Evolutionary conservation across 2,329 filamentous ascomycete species (phyloP), one percentile per base, ranked within the genome.

Genomic region (Atkinsonella hypoxylon): DNA sequence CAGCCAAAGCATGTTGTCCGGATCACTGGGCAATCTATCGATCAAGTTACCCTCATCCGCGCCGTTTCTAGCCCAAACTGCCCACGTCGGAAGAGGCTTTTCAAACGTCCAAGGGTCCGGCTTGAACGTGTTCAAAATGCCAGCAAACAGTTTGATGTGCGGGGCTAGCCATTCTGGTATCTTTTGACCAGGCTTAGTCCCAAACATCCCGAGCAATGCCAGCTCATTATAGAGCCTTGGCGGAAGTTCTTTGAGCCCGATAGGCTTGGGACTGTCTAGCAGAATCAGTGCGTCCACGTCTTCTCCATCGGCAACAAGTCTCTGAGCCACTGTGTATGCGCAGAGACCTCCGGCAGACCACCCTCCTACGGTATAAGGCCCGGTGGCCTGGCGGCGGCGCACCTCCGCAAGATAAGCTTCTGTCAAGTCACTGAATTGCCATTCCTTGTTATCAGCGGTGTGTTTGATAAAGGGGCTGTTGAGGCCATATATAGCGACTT

Each of bases 271-370:
- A 0, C 81, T 72, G 59, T 87, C 83, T 46, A 87, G 78, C 48
- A 87, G 70, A 49, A 86, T 71, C 11, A 87, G 70, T 48, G 77
- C 69, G 5, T 78, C 75, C 4, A 85, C 79, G 17, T 61, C 61
- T 43, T 85, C 77, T 15, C 77, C 76, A 3, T 71, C 72, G 54
- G 74, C 72, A 52, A 73, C 73, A 15, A 87, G 71, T 55, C 83
- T 77, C 49, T 76, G 75, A 15, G 80, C 76, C 10, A 81, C 80
- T 57, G 85, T 81, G 59, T 79, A 87, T 41, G 84, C 83, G 53
- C 83, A 81, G 45, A 87, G 82, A 36, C 85, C 85, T 26, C 85
- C 86, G 1, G 83, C 85, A n/a, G 80, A 86, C 85, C 85, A 89
- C 22, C 86, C 86, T 15, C 80, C 77, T 13, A 50, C 11, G 18